These are phyloP conservation scores for Breynia disticha DNA, from an alignment of 441 rosid species.

Conservation along the genomic window DNA sequence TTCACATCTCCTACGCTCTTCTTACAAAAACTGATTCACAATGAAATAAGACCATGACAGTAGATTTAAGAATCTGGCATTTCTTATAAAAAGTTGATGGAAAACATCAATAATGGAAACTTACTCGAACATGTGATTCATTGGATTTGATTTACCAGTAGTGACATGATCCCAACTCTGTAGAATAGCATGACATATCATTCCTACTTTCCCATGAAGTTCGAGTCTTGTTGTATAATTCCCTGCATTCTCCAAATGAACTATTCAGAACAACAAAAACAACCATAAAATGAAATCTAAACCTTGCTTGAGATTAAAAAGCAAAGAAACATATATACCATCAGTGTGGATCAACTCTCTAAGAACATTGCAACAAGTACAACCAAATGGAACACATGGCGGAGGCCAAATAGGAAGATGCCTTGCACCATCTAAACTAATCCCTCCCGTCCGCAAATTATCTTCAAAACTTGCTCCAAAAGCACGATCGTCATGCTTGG, in stretches of 20 bases:
- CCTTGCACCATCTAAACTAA: conserved; percentile 8
- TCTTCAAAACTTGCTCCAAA: conserved; percentile 4
- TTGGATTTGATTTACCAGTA: not conserved
- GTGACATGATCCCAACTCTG: conserved; percentile 11
- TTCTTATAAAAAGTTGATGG: not conserved
- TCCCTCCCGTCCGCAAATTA: not conserved
- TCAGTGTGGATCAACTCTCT: conserved; percentile 46
- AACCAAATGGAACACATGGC: conserved; percentile 16
- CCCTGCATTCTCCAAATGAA: conserved; percentile 16
- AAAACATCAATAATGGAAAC: conserved; percentile 3
- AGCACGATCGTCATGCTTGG: not conserved
- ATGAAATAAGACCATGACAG: not conserved
- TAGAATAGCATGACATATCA: conserved; percentile 49
- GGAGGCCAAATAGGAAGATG: conserved; percentile 23
- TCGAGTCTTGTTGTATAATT: conserved; percentile 27
- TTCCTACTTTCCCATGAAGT: conserved; percentile 53
- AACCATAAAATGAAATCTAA: not conserved
- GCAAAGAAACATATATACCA: conserved; percentile 27
- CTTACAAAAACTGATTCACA: conserved; percentile 28
- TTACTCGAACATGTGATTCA: conserved; percentile 35
- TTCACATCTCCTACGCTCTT: conserved; percentile 33
- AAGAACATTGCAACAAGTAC: conserved; percentile 50
- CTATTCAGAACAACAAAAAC: not conserved
- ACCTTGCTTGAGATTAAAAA: not conserved
- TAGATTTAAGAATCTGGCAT: not conserved